phyloP scores from a whole-genome alignment of 2,329 filamentous ascomycete species.

The Xylariaceae sp. region DNA sequence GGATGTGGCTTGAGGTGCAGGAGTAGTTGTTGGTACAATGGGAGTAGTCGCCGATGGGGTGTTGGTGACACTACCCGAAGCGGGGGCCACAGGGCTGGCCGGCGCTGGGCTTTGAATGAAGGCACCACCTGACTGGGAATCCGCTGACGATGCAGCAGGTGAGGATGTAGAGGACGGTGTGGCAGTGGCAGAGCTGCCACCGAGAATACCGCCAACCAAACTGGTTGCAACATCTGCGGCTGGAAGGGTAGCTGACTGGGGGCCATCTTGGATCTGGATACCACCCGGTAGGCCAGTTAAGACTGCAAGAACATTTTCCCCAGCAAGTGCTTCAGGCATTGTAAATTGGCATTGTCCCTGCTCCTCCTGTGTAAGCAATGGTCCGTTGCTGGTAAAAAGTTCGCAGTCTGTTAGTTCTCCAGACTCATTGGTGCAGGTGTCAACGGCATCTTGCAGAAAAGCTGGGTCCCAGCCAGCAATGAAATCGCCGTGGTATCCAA shows the following conservation, averaged over 20 bases:
- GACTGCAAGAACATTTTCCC: slow-evolving; percentile 52
- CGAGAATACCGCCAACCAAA: slow-evolving; percentile 17
- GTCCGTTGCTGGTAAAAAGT: slow-evolving; percentile 53
- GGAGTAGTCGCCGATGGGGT: too few species aligned
- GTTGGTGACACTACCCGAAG: slow-evolving; percentile 16
- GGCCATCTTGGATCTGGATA: slow-evolving; percentile 41
- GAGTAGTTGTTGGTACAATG: too few species aligned
- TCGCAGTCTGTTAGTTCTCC: slow-evolving; percentile 70
- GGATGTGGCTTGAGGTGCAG: slow-evolving; percentile 31
- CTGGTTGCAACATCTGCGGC: background rate
- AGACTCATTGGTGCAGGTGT: slow-evolving; percentile 67
- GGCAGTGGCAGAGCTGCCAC: slow-evolving; percentile 19
- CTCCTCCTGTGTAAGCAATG: slow-evolving; percentile 54
- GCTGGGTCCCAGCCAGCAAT: slow-evolving; percentile 70
- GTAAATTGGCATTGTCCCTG: slow-evolving; percentile 59
- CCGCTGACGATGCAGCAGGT: slow-evolving; percentile 25
- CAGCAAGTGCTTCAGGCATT: slow-evolving; percentile 48
- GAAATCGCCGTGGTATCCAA: slow-evolving; percentile 76
- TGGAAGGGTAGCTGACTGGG: slow-evolving; percentile 26
- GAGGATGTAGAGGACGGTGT: slow-evolving; percentile 2
- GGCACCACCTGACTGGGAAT: slow-evolving; percentile 30
- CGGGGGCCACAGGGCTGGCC: slow-evolving; percentile 9
- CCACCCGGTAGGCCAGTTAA: slow-evolving; percentile 59
- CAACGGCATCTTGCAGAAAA: slow-evolving; percentile 67
- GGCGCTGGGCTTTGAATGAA: slow-evolving; percentile 28